A percentile compares a stretch with the other conserved stretches of the same genome.
phyloP scores from a whole-genome alignment of 148 eudicot genomes.

The Amaranthus cruentus region DNA sequence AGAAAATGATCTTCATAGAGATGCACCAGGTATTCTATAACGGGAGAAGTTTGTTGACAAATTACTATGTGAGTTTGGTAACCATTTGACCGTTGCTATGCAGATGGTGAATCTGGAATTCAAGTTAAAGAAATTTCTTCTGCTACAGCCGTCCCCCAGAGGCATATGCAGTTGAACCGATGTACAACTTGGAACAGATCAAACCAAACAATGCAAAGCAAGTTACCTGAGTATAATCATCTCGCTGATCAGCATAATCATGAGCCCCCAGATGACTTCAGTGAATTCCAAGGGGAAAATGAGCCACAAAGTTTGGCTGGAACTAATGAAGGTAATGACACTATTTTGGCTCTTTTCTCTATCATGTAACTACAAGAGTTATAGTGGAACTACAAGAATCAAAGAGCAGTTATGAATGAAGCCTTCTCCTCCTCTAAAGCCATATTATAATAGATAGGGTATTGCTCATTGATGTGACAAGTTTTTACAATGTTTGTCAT shows the following conservation, averaged over 20 bases:
- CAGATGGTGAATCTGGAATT: slow-evolving; percentile 84
- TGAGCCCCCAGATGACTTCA: slow-evolving; percentile 22
- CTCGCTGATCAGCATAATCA: slow-evolving; percentile 16
- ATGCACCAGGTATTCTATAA: slow-evolving; percentile 54
- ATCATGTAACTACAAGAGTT: not conserved
- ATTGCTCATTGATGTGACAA: too few relatives aligned
- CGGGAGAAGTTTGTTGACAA: slow-evolving; percentile 11
- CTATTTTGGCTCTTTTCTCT: not conserved
- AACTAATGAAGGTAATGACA: slow-evolving; percentile 40
- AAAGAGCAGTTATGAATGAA: too few relatives aligned
- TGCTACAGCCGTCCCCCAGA: slow-evolving; percentile 29
- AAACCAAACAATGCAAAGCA: slow-evolving; percentile 28
- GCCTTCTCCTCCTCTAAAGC: too few relatives aligned
- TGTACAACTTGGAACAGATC: slow-evolving; percentile 41
- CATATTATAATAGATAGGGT: too few relatives aligned
- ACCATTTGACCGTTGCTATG: slow-evolving; percentile 6
- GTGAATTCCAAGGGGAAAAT: slow-evolving; percentile 62
- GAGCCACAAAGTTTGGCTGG: slow-evolving; percentile 35
- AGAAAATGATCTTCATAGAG: slow-evolving; percentile 39
- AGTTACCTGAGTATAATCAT: slow-evolving; percentile 12
- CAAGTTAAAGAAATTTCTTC: slow-evolving; percentile 44
- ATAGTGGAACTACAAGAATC: too few relatives aligned
- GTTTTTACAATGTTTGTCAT: too few relatives aligned
- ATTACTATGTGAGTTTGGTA: not conserved
- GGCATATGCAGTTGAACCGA: slow-evolving; percentile 29